Conservation (phyloP, 2,329 filamentous ascomycete genomes). For the Hymenoscyphus albidus region DNA sequence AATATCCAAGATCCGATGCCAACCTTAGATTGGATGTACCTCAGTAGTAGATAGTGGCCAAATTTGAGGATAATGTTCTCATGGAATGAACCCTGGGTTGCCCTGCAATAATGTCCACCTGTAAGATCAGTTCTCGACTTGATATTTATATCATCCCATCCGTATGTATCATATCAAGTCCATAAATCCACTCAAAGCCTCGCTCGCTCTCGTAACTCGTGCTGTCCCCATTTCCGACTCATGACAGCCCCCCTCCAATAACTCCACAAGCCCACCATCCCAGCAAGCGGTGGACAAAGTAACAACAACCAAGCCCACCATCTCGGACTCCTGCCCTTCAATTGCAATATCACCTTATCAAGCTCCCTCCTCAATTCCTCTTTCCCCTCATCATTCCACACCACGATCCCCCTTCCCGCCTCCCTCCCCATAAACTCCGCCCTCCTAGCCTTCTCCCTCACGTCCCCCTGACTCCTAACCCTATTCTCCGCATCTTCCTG, state of each 20-base stretch:
- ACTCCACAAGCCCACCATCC: conserved; percentile 64
- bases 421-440: conserved; percentile 57
- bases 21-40: background rate
- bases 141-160: background rate
- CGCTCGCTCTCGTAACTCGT: conserved; percentile 55
- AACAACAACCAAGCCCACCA: conserved; percentile 70
- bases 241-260: conserved; percentile 68
- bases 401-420: conserved; percentile 65
- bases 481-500: conserved; percentile 85
- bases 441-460: conserved; percentile 75
- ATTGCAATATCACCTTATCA: conserved; percentile 57
- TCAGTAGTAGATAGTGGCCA: background rate
- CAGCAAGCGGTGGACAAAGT: conserved; percentile 71
- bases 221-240: conserved; percentile 66
- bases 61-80: background rate
- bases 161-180: background rate
- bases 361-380: conserved; percentile 67
- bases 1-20: background rate
- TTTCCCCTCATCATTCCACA: conserved; percentile 84
- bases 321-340: conserved; percentile 53
- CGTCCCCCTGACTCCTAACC: conserved; percentile 81
- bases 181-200: conserved; percentile 44
- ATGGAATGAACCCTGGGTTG: background rate
- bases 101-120: background rate
- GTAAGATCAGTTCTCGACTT: background rate